These are phyloP conservation scores for Zymoseptoria passerinii DNA, from an alignment of 2,329 filamentous ascomycete genomes.

Conservation along the genomic window DNA sequence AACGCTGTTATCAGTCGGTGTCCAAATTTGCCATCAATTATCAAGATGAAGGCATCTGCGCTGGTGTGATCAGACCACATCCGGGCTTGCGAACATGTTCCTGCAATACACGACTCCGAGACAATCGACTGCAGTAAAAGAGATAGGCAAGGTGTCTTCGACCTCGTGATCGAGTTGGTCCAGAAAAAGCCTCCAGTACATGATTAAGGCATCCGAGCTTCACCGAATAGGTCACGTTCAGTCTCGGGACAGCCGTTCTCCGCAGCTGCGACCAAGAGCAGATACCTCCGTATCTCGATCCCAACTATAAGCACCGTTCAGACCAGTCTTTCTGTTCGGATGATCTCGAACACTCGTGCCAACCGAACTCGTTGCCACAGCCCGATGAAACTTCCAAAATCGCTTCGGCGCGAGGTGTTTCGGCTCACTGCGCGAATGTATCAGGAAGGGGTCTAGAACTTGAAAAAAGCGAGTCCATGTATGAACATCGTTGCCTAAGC, in stretches of 20 bases:
- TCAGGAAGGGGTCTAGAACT: background rate
- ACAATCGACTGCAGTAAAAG: background rate
- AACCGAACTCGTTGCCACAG: background rate
- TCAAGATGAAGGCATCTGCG: background rate
- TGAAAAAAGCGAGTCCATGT: background rate
- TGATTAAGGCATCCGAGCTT: background rate
- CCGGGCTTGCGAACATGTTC: background rate
- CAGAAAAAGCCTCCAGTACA: background rate
- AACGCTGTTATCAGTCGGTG: background rate
- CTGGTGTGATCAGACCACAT: background rate
- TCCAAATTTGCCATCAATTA: background rate
- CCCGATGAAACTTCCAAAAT: background rate
- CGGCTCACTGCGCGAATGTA: background rate
- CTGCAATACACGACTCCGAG: background rate
- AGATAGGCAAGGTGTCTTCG: background rate
- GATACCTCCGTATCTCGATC: background rate
- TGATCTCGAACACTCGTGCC: background rate
- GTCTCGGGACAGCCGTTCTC: background rate
- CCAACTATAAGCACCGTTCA: background rate
- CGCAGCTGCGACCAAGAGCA: background rate
- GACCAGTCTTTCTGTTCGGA: background rate
- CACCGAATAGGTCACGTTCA: background rate
- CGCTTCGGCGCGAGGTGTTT: background rate
- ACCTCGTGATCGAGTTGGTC: background rate
- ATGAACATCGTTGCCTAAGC: background rate